Evolutionary conservation across 805 yeast species (phyloP), one percentile per base, ranked within the genome.

Genomic region (Candida anglica): DNA sequence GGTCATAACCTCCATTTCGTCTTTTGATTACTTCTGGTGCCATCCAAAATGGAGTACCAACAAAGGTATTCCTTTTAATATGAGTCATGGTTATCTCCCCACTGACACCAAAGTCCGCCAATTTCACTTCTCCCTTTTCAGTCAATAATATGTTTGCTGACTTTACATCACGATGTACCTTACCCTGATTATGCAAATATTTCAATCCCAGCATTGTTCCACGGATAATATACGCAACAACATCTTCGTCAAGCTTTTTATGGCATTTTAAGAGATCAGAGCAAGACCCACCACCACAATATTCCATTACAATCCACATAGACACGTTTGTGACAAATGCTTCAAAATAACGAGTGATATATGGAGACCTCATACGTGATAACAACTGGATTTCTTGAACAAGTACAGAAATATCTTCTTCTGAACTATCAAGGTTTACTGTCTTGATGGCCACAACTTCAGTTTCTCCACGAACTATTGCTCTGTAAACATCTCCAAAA

Each of bases 31-130:
- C 84, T 55, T 93, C 98, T 0, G 98, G 98, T 0, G 98, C 98
- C 98, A 91, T 89, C 97, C 97, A 89, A 58, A 77, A 86, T 10
- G 97, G 96, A 0, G 97, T 88, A 1, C 98, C 98, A 33, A 88
- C 96, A 68, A 89, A 81, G 0, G 96, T 86, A 36, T 75, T 76
- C 42, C 81, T 73, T 40, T 69, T 69, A 15, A 65, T 57, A 33
- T 56, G 58, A 1, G 82, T 71, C 28, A 67, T 59, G 15, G 81
- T 73, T 18, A 89, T 67, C 55, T 87, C 93, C 0, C 93, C 93
- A 47, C 91, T 78, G 3, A 89, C 96, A 1, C 98, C 98, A 65
- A 89, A 89, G 60, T 91, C 98, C 0, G 88, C 96, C 20, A 89
- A 60, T 53, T 89, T 91, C 25, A 89, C 77, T 19, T 66, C 63